Base-by-base conservation (phyloP, 2,329 filamentous ascomycete genomes). In the Leptographium radiaticola region DNA sequence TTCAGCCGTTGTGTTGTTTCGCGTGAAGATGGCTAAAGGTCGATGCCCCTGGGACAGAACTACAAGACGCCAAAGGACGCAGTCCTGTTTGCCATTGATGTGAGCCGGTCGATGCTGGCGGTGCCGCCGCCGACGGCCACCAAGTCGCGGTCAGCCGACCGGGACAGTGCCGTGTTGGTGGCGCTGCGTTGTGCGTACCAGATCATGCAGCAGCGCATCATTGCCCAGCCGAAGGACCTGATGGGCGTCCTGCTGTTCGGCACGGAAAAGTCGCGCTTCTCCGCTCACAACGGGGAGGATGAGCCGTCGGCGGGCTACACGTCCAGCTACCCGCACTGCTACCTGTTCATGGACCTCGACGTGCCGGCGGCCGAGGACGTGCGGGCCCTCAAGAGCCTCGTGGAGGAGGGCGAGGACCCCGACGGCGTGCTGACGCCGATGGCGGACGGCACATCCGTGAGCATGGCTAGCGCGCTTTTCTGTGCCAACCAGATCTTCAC, bases 171-270 rank as follows among this genome's bases (percentile, higher is more conserved):
- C 5, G 76, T 89, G 1, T 77, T 84, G 52, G 90, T 91, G 16
- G 90, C 93, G 5, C 71, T 98, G 50, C 95, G 95, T 75, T 96
- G 89, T 62, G 93, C 91, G 55, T 95, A 95, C 64, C 82, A 89
- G 64, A 75, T 98, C 52, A 96, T 98, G 88, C 89, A 97, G 70
- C 91, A 97, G 71, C 88, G 93, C 62, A 97, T 98, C 68, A 97
- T 98, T 62, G 91, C 91, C 4, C 91, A 90, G 57, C 93, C 93
- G 1, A 90, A 85, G 64, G 93, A 98, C 58, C 94, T 96, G 87
- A 96, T 98, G 79, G 90, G 91, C 2, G 86, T 98, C 31, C 68
- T 98, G 40, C 75, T 98, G 0, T 98, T 94, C 65, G 90, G 90
- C 10, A 98, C 93, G 0, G 76, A 94, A 63, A 80, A 87, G 68